Base-by-base conservation (phyloP, 1,284 basidiomycete genomes). In the Irpex sp. region DNA sequence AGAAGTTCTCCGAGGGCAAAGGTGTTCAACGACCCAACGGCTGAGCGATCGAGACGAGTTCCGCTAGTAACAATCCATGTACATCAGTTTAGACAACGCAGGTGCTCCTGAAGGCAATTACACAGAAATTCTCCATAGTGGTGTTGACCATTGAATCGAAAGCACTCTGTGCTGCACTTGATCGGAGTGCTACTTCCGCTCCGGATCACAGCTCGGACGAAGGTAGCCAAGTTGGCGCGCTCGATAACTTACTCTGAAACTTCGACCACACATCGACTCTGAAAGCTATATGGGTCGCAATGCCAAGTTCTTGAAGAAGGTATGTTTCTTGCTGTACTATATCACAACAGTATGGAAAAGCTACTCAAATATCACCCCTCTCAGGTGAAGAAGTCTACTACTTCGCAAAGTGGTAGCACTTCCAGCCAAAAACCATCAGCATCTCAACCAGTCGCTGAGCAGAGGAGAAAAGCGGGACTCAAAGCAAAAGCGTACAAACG, bases 401-500 rank as follows among this genome's bases (percentile, higher is more conserved):
- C 54, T 9, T 59, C 61, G 55, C 61, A 67, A 17, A 43, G 59
- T 4, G 47, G 60, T n/a, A 53, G 54, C 43, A 47, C 61, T 1
- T 31, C 31, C 61, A 66, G 26, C 58, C 61, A 19, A 26, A 64
- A 65, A 33, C 60, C 67, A 5, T 62, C 61, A 13, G 63, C 63
- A 0, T 61, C 57, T 1, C 26, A 19, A 13, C 54, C 67, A 1
- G 64, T 43, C 39, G 39, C 66, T 43, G 72, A 73, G 62, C 71
- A 73, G 63, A 80, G 76, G 71, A 86, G 83, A 67, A 75, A 74
- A 47, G 79, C 82, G 0, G 80, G 74, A 1, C 68, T 87, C 62
- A 81, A 81, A 64, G 67, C 73, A 5, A 79, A 75, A 58, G 66
- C 60, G 36, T 62, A 67, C n/a, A 67, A 66, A 61, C 64, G 67